Evolutionary conservation across 2,329 filamentous ascomycete genomes (phyloP).

Genomic region (Graphilbum ipis-grandicollis): DNA sequence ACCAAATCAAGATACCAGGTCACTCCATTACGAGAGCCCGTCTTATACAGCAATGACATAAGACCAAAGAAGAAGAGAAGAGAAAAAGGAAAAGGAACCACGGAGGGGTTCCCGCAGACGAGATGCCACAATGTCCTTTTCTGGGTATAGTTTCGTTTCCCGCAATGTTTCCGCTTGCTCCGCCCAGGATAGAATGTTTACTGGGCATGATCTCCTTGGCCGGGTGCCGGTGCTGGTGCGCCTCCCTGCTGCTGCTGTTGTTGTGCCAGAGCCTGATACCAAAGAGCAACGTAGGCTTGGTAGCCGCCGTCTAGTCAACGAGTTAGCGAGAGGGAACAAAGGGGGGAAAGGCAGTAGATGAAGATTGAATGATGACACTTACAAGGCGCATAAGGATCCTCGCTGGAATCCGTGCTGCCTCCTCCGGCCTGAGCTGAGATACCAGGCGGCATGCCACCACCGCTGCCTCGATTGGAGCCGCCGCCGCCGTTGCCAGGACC

Average conservation of each 20-base stretch:
- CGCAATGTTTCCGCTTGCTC: background rate
- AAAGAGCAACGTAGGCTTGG: conserved; percentile 61
- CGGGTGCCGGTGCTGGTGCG: conserved; percentile 4
- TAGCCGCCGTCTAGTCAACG: conserved; percentile 52
- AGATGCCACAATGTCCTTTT: no score
- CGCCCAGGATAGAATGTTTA: no score
- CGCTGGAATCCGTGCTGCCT: conserved; percentile 28
- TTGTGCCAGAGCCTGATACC: conserved; percentile 50
- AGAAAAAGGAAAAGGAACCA: no score
- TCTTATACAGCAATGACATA: no score
- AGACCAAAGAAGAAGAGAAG: no score
- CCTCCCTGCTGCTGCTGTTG: conserved; percentile 14
- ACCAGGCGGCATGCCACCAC: conserved; percentile 28
- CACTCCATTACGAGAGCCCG: no score
- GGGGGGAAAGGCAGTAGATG: background rate
- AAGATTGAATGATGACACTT: conserved; percentile 17
- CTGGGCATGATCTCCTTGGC: background rate
- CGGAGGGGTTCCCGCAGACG: no score
- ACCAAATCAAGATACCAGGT: no score
- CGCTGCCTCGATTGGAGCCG: conserved; percentile 20
- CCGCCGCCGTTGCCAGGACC: conserved; percentile 27
- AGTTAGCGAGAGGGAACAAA: conserved; percentile 8
- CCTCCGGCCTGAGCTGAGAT: conserved; percentile 18
- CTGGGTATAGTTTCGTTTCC: background rate
- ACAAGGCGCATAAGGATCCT: conserved; percentile 63